phyloP scores from a whole-genome alignment of 768 basidiomycete species.

The Collybia sp. region DNA sequence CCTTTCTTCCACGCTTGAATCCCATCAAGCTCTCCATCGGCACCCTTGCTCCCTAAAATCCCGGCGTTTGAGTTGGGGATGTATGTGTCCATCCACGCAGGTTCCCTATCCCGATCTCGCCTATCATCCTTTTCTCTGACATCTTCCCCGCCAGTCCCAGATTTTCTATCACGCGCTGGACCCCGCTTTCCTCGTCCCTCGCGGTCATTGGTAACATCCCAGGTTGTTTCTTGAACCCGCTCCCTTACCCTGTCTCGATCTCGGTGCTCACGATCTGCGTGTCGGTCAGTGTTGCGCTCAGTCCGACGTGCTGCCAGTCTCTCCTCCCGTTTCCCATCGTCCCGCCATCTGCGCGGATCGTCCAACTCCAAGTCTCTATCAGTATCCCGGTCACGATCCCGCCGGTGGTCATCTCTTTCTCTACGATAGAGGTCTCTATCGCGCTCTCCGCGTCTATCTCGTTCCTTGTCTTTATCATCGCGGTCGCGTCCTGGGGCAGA shows the following conservation, averaged over 20 bases:
- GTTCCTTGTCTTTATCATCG: slow-evolving; percentile 38
- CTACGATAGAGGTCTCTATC: slow-evolving; percentile 34
- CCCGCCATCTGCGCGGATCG: slow-evolving; percentile 73
- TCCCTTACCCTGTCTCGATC: slow-evolving; percentile 43
- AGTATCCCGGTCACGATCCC: slow-evolving; percentile 30
- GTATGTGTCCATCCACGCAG: slow-evolving; percentile 91
- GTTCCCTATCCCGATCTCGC: slow-evolving; percentile 76
- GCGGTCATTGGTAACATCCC: slow-evolving; percentile 44
- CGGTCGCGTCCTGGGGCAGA: slow-evolving; percentile 47
- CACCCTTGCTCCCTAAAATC: slow-evolving; percentile 57
- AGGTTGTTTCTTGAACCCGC: slow-evolving; percentile 27
- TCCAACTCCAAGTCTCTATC: slow-evolving; percentile 54
- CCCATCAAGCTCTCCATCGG: slow-evolving; percentile 69
- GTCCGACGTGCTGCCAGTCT: slow-evolving; percentile 60
- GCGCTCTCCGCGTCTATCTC: slow-evolving; percentile 20
- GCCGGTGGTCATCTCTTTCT: slow-evolving; percentile 25
- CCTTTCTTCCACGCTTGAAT: slow-evolving; percentile 88
- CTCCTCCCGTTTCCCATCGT: slow-evolving; percentile 80
- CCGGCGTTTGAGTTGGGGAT: slow-evolving; percentile 57
- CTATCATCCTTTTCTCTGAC: slow-evolving; percentile 37
- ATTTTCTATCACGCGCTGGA: slow-evolving; percentile 54
- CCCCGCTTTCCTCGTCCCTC: slow-evolving; percentile 59
- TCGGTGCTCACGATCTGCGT: slow-evolving; percentile 28
- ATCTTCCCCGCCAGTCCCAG: slow-evolving; percentile 30
- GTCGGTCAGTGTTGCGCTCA: slow-evolving; percentile 26